A percentile compares a stretch with the other conserved stretches of the same genome.
Evolutionary conservation across 2,329 filamentous ascomycete species (phyloP).

Genomic region (Ceratocystis variospora): DNA sequence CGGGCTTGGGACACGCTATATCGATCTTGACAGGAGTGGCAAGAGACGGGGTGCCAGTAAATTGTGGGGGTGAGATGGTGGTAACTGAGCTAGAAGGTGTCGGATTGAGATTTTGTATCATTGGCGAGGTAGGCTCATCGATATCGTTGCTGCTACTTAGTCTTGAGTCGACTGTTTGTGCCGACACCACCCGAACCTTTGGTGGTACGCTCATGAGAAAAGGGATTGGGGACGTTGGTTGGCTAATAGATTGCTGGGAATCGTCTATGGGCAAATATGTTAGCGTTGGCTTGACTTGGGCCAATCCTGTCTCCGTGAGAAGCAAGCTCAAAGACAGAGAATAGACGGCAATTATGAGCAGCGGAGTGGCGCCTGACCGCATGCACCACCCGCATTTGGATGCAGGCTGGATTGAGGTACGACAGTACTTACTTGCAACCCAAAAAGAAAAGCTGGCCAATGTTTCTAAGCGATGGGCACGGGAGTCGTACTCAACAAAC

Average conservation of each 20-base stretch:
- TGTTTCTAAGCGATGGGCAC: constrained; percentile 76
- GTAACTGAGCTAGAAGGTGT: constrained; percentile 16
- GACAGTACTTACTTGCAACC: constrained; percentile 55
- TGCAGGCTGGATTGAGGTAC: not conserved
- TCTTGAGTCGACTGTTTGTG: constrained; percentile 73
- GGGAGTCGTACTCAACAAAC: constrained; percentile 95
- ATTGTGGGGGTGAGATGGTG: constrained; percentile 23
- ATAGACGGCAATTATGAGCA: not conserved
- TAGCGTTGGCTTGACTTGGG: not conserved
- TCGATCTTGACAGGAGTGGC: constrained; percentile 58
- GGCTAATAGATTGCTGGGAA: constrained; percentile 31
- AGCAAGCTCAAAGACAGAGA: no score
- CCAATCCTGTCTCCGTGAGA: no score
- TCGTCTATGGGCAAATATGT: constrained; percentile 29
- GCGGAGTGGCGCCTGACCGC: not conserved
- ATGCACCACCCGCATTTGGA: not conserved
- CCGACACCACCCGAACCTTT: constrained; percentile 69
- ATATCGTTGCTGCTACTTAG: constrained; percentile 54
- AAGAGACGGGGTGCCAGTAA: constrained; percentile 20
- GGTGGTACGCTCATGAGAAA: constrained; percentile 60
- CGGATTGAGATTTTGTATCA: constrained; percentile 29
- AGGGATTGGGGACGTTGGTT: constrained; percentile 54
- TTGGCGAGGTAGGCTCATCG: constrained; percentile 46
- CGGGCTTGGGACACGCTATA: constrained; percentile 69
- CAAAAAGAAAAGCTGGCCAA: constrained; percentile 90